phyloP scores from a whole-genome alignment of 139 green algal species.

The Chlorella sp. region DNA sequence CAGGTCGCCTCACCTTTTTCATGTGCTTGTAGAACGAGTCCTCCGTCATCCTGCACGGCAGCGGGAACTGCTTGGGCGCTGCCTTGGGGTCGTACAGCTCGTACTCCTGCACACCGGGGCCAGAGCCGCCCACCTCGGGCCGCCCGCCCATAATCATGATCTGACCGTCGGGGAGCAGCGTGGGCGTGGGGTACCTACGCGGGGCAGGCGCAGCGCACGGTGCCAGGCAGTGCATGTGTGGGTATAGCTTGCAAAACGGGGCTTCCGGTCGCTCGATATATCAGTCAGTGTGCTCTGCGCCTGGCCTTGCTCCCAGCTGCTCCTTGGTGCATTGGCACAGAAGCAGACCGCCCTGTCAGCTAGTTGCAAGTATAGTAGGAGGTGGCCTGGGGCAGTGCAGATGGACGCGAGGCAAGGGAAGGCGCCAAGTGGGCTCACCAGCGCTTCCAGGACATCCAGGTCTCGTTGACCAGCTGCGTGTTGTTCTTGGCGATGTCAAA shows the following conservation, averaged over 20 bases:
- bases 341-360: no score
- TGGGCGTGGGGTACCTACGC: slow-evolving; percentile 28
- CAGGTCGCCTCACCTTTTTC: slow-evolving; percentile 1
- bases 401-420: no score
- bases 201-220: no score
- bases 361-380: no score
- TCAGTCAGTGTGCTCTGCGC: no score
- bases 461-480: slow-evolving; percentile 2
- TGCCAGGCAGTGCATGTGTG: no score
- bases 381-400: no score
- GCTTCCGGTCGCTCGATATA: no score
- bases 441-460: slow-evolving; percentile 8
- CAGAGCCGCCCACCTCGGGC: slow-evolving; percentile 13
- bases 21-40: background rate
- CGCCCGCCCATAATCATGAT: slow-evolving; percentile 26
- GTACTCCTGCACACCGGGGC: slow-evolving; percentile 12
- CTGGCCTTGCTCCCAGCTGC: no score
- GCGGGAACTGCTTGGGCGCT: slow-evolving; percentile 1
- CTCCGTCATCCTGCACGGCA: background rate
- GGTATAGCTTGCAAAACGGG: no score
- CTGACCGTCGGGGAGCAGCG: slow-evolving; percentile 15
- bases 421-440: no score
- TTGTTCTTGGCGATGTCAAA: background rate
- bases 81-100: slow-evolving; percentile 22
- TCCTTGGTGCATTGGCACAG: no score